A percentile compares a stretch with the other conserved stretches of the same genome.
Evolutionary conservation across 1,284 basidiomycete genomes (phyloP).

Genomic region (Ganoderma leucocontextum): DNA sequence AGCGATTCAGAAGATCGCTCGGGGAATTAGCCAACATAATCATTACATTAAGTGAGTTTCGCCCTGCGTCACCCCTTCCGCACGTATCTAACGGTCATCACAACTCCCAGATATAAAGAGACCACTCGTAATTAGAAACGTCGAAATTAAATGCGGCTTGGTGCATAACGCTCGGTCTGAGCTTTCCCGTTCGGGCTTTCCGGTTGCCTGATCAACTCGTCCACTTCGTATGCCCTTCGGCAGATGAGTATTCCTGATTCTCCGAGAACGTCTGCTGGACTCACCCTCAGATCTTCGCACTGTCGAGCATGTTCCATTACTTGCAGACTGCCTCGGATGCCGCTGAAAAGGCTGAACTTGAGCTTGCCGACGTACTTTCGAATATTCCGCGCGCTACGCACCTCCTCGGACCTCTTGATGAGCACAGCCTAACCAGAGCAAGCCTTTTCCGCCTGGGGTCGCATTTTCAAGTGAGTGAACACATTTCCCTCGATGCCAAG

Average conservation of each 20-base stretch:
- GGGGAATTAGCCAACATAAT: background rate
- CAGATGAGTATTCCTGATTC: background rate
- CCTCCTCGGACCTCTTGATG: background rate
- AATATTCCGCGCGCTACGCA: background rate
- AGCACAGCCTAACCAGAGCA: background rate
- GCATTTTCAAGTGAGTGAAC: background rate
- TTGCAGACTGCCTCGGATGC: background rate
- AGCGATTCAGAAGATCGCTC: background rate
- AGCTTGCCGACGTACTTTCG: background rate
- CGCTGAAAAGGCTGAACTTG: background rate
- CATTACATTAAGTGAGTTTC: slow-evolving; percentile 1
- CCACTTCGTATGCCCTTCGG: background rate
- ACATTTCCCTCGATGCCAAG: background rate
- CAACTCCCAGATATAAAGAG: background rate
- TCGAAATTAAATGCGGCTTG: background rate
- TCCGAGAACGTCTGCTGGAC: background rate
- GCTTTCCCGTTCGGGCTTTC: background rate
- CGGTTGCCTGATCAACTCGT: background rate
- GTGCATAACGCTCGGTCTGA: background rate
- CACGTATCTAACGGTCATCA: background rate
- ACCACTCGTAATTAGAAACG: background rate
- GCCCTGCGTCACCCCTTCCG: background rate
- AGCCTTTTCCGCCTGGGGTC: background rate
- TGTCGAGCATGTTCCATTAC: background rate
- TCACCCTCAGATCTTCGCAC: background rate